Conservation (phyloP, 805 yeast genomes). For the Isabelozyma rhagii region DNA sequence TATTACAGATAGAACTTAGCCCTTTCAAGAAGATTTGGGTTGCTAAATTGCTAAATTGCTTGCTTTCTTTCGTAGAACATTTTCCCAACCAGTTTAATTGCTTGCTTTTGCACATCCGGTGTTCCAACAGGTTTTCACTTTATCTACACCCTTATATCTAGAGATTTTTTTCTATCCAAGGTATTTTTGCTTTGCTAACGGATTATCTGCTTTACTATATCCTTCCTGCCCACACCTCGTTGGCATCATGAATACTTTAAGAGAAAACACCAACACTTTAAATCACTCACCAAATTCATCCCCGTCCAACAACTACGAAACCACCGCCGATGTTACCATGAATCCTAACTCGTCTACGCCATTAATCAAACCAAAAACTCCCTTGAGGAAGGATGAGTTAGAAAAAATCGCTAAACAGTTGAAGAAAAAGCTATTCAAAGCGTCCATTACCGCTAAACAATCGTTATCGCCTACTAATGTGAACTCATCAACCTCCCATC, state of each 20-base stretch:
- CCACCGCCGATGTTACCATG: constrained; percentile 5
- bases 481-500: constrained; percentile 4
- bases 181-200: neutral
- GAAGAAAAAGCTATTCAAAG: constrained; percentile 38
- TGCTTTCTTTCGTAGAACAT: neutral
- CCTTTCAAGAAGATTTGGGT: neutral
- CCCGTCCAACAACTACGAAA: constrained; percentile 3
- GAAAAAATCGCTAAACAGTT: constrained; percentile 43
- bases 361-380: constrained; percentile 22
- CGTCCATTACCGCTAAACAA: constrained; percentile 44
- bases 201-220: neutral
- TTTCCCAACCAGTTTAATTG: neutral
- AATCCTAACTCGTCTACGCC: neutral
- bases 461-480: constrained; percentile 15
- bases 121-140: neutral
- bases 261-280: constrained; percentile 16
- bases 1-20: neutral
- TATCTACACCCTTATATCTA: neutral
- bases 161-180: too few relatives aligned
- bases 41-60: neutral
- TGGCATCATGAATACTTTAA: constrained; percentile 19
- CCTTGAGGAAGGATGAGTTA: constrained; percentile 41
- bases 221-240: neutral
- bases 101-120: neutral
- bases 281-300: constrained; percentile 13